Conservation (phyloP, 2,329 filamentous ascomycete genomes). For the Mycosphaerella arachidis region DNA sequence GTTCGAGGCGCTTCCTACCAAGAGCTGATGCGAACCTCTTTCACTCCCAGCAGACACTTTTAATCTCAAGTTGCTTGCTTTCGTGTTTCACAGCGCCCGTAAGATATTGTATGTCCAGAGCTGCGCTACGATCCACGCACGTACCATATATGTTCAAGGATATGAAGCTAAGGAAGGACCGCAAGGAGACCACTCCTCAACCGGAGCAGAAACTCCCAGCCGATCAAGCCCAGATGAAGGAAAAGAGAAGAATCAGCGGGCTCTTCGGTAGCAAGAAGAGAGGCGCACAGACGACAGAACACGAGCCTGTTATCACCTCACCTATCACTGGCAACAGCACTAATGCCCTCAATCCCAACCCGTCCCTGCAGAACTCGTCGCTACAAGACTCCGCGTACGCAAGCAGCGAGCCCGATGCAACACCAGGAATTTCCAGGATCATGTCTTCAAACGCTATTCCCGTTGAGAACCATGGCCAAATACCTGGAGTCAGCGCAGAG, state of each 20-base stretch:
- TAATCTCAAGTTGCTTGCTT: background rate
- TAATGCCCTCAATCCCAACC: background rate
- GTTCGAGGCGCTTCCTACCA: background rate
- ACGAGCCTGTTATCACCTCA: background rate
- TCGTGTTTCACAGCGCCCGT: background rate
- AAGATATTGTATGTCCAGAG: background rate
- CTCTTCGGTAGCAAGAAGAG: slow-evolving; percentile 3
- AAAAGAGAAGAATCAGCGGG: slow-evolving; percentile 6
- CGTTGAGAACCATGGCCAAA: slow-evolving; percentile 28
- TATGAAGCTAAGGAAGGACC: slow-evolving; percentile 2
- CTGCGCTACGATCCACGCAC: background rate
- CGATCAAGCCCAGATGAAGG: background rate
- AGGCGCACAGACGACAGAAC: background rate
- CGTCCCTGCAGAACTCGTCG: background rate
- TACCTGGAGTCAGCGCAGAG: slow-evolving; percentile 24
- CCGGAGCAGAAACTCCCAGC: background rate
- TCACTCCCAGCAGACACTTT: background rate
- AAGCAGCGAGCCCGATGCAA: slow-evolving; percentile 17
- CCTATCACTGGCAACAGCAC: background rate
- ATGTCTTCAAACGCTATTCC: slow-evolving; percentile 18
- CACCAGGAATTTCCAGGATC: slow-evolving; percentile 2
- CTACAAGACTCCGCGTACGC: slow-evolving; percentile 25
- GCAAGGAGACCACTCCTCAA: slow-evolving; percentile 1
- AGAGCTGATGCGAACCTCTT: background rate
- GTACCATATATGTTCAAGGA: background rate